These are phyloP conservation scores for Pythium folliculosum DNA, from an alignment of 352 stramenopile genomes.

Conservation along the genomic window DNA sequence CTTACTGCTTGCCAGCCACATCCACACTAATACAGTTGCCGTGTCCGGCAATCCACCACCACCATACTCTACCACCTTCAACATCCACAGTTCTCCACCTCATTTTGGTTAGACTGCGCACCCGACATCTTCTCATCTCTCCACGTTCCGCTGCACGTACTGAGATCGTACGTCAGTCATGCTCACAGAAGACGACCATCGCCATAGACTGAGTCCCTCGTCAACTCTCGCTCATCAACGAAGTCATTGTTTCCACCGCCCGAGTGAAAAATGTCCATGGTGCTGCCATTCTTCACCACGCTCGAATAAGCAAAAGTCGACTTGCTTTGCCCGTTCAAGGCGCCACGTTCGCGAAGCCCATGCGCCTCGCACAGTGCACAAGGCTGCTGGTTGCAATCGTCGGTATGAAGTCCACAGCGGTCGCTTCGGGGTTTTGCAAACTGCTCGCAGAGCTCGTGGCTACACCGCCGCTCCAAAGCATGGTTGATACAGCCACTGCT, in stretches of 20 bases:
- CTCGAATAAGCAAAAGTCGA: background rate
- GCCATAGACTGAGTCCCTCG: slow-evolving; percentile 20
- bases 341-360: slow-evolving; percentile 4
- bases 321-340: slow-evolving; percentile 13
- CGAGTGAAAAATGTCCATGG: slow-evolving; percentile 14
- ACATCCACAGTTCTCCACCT: background rate
- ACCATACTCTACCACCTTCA: slow-evolving; percentile 10
- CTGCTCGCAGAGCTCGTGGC: slow-evolving; percentile 65
- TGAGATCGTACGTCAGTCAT: background rate
- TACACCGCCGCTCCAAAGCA: slow-evolving; percentile 42
- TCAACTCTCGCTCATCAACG: slow-evolving; percentile 28
- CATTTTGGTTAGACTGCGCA: background rate
- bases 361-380: slow-evolving; percentile 59
- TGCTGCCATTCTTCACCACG: slow-evolving; percentile 3
- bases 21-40: slow-evolving; percentile 15
- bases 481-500: slow-evolving; percentile 53
- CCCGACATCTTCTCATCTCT: background rate
- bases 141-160: background rate
- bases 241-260: slow-evolving; percentile 19
- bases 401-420: slow-evolving; percentile 53
- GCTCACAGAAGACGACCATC: slow-evolving; percentile 20
- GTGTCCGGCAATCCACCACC: background rate
- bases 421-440: slow-evolving; percentile 39
- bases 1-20: slow-evolving; percentile 1
- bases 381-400: slow-evolving; percentile 47